phyloP scores from a whole-genome alignment of 2,329 filamentous ascomycete species.

The Ophiostoma fasciatum region DNA sequence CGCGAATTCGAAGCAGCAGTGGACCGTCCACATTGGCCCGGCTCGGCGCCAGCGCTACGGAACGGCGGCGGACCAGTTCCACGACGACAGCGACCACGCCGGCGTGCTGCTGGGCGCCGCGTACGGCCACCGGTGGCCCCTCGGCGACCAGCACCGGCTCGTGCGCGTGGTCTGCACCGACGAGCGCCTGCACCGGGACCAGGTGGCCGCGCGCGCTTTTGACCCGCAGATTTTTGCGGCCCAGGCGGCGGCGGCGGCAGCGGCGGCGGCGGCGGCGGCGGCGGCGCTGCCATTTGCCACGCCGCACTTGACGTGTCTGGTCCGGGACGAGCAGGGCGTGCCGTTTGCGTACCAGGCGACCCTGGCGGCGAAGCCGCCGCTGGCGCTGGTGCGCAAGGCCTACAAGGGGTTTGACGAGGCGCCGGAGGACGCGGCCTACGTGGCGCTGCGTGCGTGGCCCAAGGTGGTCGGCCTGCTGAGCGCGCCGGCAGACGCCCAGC shows the following conservation, averaged over 20 bases:
- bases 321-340: conserved; percentile 22
- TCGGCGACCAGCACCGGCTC: conserved; percentile 25
- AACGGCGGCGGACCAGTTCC: background rate
- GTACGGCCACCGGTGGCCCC: conserved; percentile 31
- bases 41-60: background rate
- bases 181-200: conserved; percentile 14
- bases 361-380: conserved; percentile 29
- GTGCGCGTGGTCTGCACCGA: conserved; percentile 24
- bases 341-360: conserved; percentile 28
- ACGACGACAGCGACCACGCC: conserved; percentile 25
- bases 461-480: conserved; percentile 47
- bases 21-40: conserved; percentile 20
- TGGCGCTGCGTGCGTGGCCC: conserved; percentile 34
- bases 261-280: no score
- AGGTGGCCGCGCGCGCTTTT: conserved; percentile 16
- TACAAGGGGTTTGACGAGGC: conserved; percentile 23
- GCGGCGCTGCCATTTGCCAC: conserved; percentile 7
- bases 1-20: conserved; percentile 15
- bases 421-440: conserved; percentile 31
- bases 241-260: no score
- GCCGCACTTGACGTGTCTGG: conserved; percentile 17
- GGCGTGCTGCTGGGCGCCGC: conserved; percentile 29
- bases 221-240: conserved; percentile 11
- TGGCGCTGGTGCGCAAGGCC: conserved; percentile 23
- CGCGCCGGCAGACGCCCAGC: conserved; percentile 8